Percentiles rank a stretch among this genome's conserved stretches.
phyloP scores from a whole-genome alignment of 2,329 filamentous ascomycete genomes.

The Fusarium robinianum region DNA sequence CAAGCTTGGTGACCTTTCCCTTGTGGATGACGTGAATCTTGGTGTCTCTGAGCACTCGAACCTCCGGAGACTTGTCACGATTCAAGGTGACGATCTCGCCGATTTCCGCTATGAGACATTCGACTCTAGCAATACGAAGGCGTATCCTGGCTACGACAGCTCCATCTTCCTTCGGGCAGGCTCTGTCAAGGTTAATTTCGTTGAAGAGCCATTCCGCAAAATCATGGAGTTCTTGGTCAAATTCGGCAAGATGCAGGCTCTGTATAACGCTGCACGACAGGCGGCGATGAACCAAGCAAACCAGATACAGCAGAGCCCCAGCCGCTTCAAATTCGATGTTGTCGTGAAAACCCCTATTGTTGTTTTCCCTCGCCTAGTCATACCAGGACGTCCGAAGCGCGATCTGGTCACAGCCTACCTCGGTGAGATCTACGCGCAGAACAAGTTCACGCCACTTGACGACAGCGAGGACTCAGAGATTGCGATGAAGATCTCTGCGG shows the following conservation, averaged over 20 bases:
- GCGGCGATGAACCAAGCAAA: conserved; percentile 92
- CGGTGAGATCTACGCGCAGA: conserved; percentile 96
- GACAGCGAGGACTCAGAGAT: conserved; percentile 73
- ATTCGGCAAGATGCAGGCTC: conserved; percentile 99
- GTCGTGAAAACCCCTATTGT: conserved; percentile 94
- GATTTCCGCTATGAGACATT: conserved; percentile 99
- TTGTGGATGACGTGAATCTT: conserved; percentile 92
- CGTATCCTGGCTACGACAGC: conserved; percentile 93
- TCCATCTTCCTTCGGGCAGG: conserved; percentile 89
- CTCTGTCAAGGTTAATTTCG: conserved; percentile 94
- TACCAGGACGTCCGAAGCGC: conserved; percentile 69
- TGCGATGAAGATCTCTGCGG: conserved; percentile 87
- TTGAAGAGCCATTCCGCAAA: conserved; percentile 96
- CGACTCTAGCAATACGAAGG: conserved; percentile 68
- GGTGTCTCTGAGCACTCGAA: conserved; percentile 82
- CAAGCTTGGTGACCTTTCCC: conserved; percentile 81
- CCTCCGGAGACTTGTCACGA: conserved; percentile 85
- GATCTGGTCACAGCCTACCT: conserved; percentile 91
- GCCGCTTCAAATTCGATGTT: conserved; percentile 91
- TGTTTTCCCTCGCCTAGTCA: conserved; percentile 82
- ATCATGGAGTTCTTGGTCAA: conserved; percentile 98
- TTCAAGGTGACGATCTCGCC: conserved; percentile 91
- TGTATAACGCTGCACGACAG: conserved; percentile 95
- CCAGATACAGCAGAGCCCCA: conserved; percentile 87
- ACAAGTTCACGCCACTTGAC: conserved; percentile 84